Conservation (phyloP, 2,329 filamentous ascomycete species). For the Hyphodiscus sp. region DNA sequence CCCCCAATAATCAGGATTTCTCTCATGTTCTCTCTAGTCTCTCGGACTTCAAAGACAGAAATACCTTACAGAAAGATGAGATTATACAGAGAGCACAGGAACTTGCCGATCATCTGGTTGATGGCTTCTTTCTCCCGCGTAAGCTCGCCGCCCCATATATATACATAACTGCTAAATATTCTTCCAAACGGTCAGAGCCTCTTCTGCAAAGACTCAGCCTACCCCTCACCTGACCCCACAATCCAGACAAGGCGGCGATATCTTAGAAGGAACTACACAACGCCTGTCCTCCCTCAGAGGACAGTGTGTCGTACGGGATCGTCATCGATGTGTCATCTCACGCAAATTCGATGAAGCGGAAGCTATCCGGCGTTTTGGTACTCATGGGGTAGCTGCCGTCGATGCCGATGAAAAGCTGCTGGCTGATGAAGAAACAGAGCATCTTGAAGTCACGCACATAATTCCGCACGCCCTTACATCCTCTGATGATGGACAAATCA, state of each 20-base stretch:
- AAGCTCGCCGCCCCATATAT: background rate
- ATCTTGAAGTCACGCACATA: slow-evolving; percentile 2
- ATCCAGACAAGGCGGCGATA: background rate
- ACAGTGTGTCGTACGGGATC: slow-evolving; percentile 1
- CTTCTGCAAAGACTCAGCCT: background rate
- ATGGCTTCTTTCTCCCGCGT: slow-evolving; percentile 3
- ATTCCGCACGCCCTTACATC: background rate
- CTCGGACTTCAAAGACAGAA: background rate
- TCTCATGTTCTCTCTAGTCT: background rate
- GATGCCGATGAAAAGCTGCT: slow-evolving; percentile 1
- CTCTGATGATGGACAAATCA: background rate
- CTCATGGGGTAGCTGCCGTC: background rate
- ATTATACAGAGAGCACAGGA: background rate
- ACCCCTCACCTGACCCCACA: background rate
- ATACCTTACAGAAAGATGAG: background rate
- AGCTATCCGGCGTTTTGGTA: background rate
- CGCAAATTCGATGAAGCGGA: background rate
- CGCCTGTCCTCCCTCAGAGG: background rate
- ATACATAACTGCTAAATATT: background rate
- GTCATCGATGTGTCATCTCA: slow-evolving; percentile 3
- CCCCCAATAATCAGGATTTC: background rate
- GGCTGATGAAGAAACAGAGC: background rate
- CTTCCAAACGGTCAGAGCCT: background rate
- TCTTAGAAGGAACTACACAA: background rate
- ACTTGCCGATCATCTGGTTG: slow-evolving; percentile 1